Evolutionary conservation across 345 rosid genomes (phyloP).

Genomic region (Angophora floribunda): DNA sequence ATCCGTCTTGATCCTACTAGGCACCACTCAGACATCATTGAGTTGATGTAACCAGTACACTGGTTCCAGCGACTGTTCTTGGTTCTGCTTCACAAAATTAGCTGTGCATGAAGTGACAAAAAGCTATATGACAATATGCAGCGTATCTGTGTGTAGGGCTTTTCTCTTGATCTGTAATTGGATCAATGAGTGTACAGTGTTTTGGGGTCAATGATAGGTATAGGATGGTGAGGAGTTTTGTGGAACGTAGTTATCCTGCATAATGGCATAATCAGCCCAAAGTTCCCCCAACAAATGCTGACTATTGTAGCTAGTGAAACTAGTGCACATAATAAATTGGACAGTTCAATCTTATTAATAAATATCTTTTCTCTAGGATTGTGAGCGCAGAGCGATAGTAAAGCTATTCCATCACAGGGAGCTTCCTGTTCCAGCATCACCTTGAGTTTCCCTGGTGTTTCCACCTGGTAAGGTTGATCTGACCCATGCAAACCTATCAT

Average conservation of each 20-base stretch:
- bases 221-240: neutral
- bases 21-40: neutral
- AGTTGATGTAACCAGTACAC: neutral
- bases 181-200: neutral
- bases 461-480: constrained; percentile 13
- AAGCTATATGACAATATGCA: neutral
- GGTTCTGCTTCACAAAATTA: neutral
- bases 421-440: constrained; percentile 19
- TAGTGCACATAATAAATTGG: neutral
- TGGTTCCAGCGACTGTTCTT: neutral
- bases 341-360: neutral
- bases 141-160: neutral
- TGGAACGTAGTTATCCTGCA: neutral
- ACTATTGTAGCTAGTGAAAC: neutral
- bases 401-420: constrained; percentile 59
- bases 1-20: neutral
- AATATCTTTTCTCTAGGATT: constrained; percentile 41
- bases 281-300: neutral
- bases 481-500: neutral
- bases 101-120: neutral
- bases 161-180: neutral
- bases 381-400: constrained; percentile 71
- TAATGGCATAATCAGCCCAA: neutral
- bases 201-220: neutral
- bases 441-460: neutral